Conservation (phyloP, 2,329 filamentous ascomycete genomes). For the Pseudogymnoascus sp. region DNA sequence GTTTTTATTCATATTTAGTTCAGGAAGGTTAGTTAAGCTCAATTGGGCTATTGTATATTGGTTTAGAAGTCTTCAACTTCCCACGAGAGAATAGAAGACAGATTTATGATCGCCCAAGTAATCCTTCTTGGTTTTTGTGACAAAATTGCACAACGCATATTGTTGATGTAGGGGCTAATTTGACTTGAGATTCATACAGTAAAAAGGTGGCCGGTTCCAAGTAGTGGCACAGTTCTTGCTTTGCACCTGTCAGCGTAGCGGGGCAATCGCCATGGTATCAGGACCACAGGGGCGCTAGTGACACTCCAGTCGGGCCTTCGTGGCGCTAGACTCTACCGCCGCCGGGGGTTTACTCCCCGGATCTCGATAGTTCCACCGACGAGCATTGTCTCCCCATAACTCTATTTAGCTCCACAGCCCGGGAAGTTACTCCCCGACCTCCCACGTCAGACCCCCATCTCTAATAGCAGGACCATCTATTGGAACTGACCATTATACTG, state of each 20-base stretch:
- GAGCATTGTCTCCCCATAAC: not conserved
- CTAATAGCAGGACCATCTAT: not conserved
- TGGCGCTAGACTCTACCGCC: not conserved
- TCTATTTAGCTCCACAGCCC: not conserved
- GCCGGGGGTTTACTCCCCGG: not conserved
- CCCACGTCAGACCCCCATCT: not conserved
- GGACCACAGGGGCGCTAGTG: not conserved
- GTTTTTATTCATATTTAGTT: not conserved
- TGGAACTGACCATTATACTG: not conserved
- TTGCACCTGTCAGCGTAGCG: not conserved
- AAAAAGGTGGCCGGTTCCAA: not conserved
- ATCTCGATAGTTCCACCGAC: not conserved
- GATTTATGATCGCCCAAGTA: not conserved
- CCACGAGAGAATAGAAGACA: not conserved
- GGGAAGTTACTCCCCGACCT: not conserved
- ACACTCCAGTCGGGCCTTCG: constrained; percentile 18
- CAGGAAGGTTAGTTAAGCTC: too few relatives aligned
- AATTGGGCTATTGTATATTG: too few relatives aligned
- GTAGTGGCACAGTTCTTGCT: not conserved
- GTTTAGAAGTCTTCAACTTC: not conserved
- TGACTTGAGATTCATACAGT: not conserved
- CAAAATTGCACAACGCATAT: too few relatives aligned
- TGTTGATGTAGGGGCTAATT: not conserved
- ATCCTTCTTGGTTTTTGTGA: not conserved
- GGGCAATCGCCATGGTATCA: not conserved